Evolutionary conservation across 306 rosid species (phyloP).

Genomic region (Trifolium repens): DNA sequence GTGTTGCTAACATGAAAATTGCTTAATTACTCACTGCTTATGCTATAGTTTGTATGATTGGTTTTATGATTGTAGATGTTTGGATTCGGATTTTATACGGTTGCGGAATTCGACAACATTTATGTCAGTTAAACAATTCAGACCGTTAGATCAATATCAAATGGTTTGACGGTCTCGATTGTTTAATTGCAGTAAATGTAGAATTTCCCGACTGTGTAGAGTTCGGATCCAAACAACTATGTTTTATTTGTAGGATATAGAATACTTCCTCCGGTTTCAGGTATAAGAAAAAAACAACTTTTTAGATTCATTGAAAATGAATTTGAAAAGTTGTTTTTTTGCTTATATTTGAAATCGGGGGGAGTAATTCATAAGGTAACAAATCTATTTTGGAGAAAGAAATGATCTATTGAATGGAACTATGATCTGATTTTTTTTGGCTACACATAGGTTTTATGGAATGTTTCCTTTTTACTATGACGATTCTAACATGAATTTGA

Average conservation of each 20-base stretch:
- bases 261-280: background rate
- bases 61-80: slow-evolving; percentile 22
- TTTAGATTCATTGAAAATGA: too few relatives aligned
- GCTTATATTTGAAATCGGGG: too few relatives aligned
- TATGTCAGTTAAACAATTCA: background rate
- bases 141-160: background rate
- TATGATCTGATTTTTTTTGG: background rate
- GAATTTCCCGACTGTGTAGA: background rate
- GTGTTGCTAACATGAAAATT: background rate
- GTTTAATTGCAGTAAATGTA: background rate
- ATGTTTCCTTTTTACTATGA: background rate
- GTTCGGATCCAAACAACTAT: background rate
- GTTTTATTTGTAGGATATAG: slow-evolving; percentile 26
- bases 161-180: background rate
- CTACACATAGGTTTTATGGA: too few relatives aligned
- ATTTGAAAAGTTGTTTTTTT: too few relatives aligned
- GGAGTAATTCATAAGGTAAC: background rate
- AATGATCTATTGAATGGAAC: slow-evolving; percentile 12
- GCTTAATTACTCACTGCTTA: too few relatives aligned
- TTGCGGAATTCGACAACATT: background rate
- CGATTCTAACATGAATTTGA: slow-evolving; percentile 13
- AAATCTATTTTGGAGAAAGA: slow-evolving; percentile 10
- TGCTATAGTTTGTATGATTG: background rate
- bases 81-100: background rate
- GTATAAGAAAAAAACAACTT: too few relatives aligned